Base-by-base conservation (phyloP, 805 yeast genomes). In the Suhomyces faveliae region DNA sequence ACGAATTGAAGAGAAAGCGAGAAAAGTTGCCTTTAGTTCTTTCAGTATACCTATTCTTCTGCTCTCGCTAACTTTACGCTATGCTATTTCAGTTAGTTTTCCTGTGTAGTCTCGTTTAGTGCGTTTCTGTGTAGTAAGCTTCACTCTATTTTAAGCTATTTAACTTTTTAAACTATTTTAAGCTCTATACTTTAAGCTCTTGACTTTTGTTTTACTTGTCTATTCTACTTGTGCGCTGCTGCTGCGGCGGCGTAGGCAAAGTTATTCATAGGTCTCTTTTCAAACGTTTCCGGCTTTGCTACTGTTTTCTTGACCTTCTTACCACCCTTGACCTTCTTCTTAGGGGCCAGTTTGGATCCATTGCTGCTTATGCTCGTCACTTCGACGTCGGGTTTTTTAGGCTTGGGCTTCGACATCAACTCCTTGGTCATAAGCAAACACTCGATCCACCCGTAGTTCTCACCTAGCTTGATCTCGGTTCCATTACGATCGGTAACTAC, bases 361-460 rank as follows among this genome's bases (percentile, higher is more conserved):
- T 37, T 37, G 25, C 39, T 42, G 12, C 25, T 37, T 22, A 24
- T 15, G 20, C 20, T 45, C 25, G 19, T 11, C 11, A 17, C 40
- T 8, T 12, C 23, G 7, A 17, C 11, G n/a, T 30, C 39, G 1
- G n/a, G 25, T 47, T 40, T n/a, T 19, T 37, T 23, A 12, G 40
- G 27, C 29, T 13, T 10, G 20, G 41, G 40, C 43, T 22, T 42
- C 20, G 52, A 43, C 9, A 47, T 66, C 57, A 83, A 57, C 42
- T 83, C 81, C 54, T 85, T 83, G 2, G 89, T 87, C 53, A 78
- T 78, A 53, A 86, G 67, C 49, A 86, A 71, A 43, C 89, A 78
- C 42, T 84, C 86, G 11, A 86, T 83, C 92, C 92, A 86, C 3
- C 80, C 77, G 40, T 78, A 74, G 4, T 70, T 63, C 8, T 60